Conservation (phyloP, 495 filamentous ascomycete species). For the Xylaria telfairii region DNA sequence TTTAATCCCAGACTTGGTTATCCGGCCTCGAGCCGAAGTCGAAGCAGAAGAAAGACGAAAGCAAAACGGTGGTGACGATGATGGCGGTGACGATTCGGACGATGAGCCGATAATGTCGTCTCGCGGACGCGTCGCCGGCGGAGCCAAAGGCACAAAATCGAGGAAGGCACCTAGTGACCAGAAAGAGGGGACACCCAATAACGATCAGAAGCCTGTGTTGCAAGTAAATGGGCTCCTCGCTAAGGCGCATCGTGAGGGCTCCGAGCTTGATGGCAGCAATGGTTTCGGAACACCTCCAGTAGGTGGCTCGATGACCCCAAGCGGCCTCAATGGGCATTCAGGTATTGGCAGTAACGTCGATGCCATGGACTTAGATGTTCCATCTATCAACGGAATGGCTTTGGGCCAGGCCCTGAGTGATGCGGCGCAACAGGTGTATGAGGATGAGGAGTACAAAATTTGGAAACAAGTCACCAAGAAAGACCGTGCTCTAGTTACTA, state of each 20-base stretch:
- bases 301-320: slow-evolving; percentile 76
- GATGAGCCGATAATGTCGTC: slow-evolving; percentile 99
- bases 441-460: slow-evolving; percentile 92
- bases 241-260: slow-evolving; percentile 55
- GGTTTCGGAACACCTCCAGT: slow-evolving; percentile 85
- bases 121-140: slow-evolving; percentile 86
- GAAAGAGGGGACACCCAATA: slow-evolving; percentile 79
- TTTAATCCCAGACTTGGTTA: slow-evolving; percentile 89
- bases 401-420: slow-evolving; percentile 58
- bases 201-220: slow-evolving; percentile 65
- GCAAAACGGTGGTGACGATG: slow-evolving; percentile 77
- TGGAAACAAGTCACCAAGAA: slow-evolving; percentile 99
- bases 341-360: slow-evolving; percentile 75
- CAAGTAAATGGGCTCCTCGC: slow-evolving; percentile 60
- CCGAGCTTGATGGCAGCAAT: slow-evolving; percentile 71
- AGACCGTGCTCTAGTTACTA: slow-evolving; percentile 85
- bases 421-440: slow-evolving; percentile 59
- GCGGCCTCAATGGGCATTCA: slow-evolving; percentile 70
- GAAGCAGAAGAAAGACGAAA: slow-evolving; percentile 93
- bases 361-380: slow-evolving; percentile 80
- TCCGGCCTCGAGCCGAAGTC: slow-evolving; percentile 89
- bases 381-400: slow-evolving; percentile 66
- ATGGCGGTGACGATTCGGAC: slow-evolving; percentile 87
- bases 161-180: slow-evolving; percentile 78
- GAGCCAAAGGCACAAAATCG: slow-evolving; percentile 74